These are phyloP conservation scores for Spinellus fusiger DNA, from an alignment of 192 early-diverging fungal species.

Conservation along the genomic window DNA sequence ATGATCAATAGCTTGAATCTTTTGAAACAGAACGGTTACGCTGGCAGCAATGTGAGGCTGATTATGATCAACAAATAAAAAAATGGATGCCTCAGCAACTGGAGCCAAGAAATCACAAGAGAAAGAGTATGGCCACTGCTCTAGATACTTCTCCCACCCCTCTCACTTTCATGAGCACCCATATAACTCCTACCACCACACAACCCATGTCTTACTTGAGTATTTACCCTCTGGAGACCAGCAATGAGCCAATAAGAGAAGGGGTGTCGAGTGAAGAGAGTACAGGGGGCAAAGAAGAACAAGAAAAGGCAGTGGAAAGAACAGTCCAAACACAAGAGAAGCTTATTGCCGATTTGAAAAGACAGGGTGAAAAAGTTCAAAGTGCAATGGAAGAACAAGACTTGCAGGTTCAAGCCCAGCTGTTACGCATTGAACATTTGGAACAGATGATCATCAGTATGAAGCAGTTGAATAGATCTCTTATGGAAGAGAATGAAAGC, in stretches of 20 bases:
- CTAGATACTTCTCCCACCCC: neutral
- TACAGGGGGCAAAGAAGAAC: neutral
- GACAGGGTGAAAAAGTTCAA: constrained; percentile 28
- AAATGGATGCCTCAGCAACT: constrained; percentile 1
- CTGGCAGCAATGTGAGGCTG: constrained; percentile 36
- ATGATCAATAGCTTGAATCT: constrained; percentile 2
- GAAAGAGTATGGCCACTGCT: constrained; percentile 7
- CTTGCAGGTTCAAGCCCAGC: constrained; percentile 28
- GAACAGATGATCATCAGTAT: constrained; percentile 48
- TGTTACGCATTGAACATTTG: constrained; percentile 35
- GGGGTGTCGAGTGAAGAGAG: neutral
- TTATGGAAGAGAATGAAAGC: constrained; percentile 73
- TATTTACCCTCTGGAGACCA: too few relatives aligned
- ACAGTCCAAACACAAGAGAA: constrained; percentile 21
- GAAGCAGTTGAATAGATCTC: constrained; percentile 53
- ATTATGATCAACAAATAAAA: constrained; percentile 22
- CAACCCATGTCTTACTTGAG: too few relatives aligned
- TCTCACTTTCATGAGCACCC: neutral
- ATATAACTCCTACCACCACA: neutral
- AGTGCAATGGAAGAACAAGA: constrained; percentile 24
- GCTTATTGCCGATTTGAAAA: constrained; percentile 28
- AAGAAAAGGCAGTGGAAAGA: constrained; percentile 11
- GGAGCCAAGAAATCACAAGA: constrained; percentile 28
- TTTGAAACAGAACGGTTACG: constrained; percentile 31
- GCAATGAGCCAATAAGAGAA: too few relatives aligned